phyloP scores from a whole-genome alignment of 75 land plant species.

The Picea sitchensis region DNA sequence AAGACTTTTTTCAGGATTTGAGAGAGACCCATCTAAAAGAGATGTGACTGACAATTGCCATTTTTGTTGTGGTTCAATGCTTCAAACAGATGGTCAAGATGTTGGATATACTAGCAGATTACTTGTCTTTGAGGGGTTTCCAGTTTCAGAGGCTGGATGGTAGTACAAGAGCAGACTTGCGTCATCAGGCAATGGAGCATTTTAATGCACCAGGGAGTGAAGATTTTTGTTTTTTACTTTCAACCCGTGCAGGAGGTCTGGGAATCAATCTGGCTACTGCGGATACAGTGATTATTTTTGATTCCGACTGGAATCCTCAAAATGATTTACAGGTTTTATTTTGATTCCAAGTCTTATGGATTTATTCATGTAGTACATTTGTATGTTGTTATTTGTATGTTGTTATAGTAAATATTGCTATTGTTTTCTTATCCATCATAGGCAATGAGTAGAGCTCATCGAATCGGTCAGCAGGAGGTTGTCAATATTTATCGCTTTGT shows the following conservation, averaged over 20 bases:
- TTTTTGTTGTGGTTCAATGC: background rate
- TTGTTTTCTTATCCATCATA: slow-evolving; percentile 9
- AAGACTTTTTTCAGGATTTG: background rate
- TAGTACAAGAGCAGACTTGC: too few species aligned
- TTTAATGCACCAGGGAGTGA: too few species aligned
- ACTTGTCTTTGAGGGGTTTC: too few species aligned
- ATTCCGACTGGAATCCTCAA: slow-evolving; percentile 99
- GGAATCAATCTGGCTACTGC: slow-evolving; percentile 99
- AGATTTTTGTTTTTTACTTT: slow-evolving; percentile 96
- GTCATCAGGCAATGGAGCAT: too few species aligned
- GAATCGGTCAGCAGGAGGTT: slow-evolving; percentile 97
- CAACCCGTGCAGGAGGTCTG: slow-evolving; percentile 98
- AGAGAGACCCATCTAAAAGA: background rate
- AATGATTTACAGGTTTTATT: slow-evolving; percentile 92
- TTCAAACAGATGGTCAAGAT: slow-evolving; percentile 6
- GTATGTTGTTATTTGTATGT: slow-evolving; percentile 5
- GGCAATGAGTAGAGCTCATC: slow-evolving; percentile 99
- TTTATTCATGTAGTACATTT: background rate
- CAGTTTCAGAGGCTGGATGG: too few species aligned
- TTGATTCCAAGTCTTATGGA: too few species aligned
- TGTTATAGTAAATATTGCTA: background rate
- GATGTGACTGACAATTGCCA: background rate
- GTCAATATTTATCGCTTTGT: slow-evolving; percentile 99
- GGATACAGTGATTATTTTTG: slow-evolving; percentile 98
- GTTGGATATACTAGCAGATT: too few species aligned